Conservation (phyloP, 345 rosid genomes). For the Dimocarpus longan region DNA sequence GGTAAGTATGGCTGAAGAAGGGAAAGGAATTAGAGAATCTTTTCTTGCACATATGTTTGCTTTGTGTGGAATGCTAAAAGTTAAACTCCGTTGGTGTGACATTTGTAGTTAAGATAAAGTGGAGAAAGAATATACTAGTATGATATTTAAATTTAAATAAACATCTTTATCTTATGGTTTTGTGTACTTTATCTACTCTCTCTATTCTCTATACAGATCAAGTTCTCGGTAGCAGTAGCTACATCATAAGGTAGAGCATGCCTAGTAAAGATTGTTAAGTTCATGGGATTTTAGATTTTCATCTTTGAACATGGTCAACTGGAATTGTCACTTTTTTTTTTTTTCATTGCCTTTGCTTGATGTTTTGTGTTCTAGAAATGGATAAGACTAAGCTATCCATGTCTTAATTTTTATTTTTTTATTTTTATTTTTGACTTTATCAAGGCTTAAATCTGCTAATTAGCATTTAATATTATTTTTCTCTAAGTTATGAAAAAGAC, state of each 20-base stretch:
- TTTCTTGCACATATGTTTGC: background rate
- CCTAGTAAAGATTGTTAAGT: background rate
- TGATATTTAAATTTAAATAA: background rate
- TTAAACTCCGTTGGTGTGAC: background rate
- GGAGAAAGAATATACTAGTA: background rate
- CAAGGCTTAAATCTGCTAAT: background rate
- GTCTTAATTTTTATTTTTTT: no score
- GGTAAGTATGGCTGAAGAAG: background rate
- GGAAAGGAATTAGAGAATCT: background rate
- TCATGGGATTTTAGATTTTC: background rate
- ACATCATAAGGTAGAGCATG: conserved; percentile 7
- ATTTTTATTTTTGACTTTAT: no score
- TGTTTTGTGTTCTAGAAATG: background rate
- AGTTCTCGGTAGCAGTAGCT: background rate
- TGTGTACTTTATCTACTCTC: background rate
- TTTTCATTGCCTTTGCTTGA: background rate
- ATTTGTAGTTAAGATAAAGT: background rate
- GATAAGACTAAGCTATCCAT: background rate
- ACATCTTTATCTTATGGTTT: background rate
- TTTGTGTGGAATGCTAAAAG: background rate
- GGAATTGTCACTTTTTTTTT: background rate
- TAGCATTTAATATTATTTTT: background rate
- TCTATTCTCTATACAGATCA: background rate
- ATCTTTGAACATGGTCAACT: background rate
- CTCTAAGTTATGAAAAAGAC: background rate